Evolutionary conservation across 177 flowering plant genomes (phyloP), one percentile per base, ranked within the genome.

Genomic region (Telopea speciosissima): DNA sequence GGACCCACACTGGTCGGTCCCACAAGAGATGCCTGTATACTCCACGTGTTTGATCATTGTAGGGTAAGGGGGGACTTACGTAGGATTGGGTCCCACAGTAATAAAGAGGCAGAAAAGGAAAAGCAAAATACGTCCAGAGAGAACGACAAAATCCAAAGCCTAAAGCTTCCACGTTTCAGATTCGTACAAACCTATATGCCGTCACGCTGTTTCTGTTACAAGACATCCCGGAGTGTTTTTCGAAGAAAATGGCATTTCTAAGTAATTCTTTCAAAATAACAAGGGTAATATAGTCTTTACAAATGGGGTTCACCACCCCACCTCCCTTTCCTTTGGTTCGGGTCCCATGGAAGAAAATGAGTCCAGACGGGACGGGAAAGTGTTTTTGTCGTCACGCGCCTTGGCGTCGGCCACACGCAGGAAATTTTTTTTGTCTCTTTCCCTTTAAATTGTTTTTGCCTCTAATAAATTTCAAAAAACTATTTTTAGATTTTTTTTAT

Each of bases 361-460:
- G 54, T 49, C 54, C 17, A 49, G 54, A 78, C 65, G 78, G 81
- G 68, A 40, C 25, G 72, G 40, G 40, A 36, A 36, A 36, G 40
- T 36, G 40, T 70, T 75, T 77, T 83, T 74, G 81, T 72, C 80
- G 62, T 62, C 71, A 73, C 80, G 81, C 66, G 81, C 69, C 75
- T 67, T 73, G 83, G 80, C 82, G 79, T 72, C 76, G 78, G 70
- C 83, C 80, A 78, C 86, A 81, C 84, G 84, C 86, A 73, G 79
- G 73, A 67, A 42, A 33, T 28, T 31, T 74, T 74, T 76, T 78
- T 78, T 80, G 81, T 77, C 72, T 67, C 62, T 72, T 72, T 72
- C 72, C 45, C 68, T 28, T 54, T 64, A 21, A 42, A 13, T 28
- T 74, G 60, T 40, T 56, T 23, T 40, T 28, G 31, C 31, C 31